A percentile compares a stretch with the other conserved stretches of the same genome.
Evolutionary conservation across 148 eudicot species (phyloP).

Genomic region (Rheum nobile): DNA sequence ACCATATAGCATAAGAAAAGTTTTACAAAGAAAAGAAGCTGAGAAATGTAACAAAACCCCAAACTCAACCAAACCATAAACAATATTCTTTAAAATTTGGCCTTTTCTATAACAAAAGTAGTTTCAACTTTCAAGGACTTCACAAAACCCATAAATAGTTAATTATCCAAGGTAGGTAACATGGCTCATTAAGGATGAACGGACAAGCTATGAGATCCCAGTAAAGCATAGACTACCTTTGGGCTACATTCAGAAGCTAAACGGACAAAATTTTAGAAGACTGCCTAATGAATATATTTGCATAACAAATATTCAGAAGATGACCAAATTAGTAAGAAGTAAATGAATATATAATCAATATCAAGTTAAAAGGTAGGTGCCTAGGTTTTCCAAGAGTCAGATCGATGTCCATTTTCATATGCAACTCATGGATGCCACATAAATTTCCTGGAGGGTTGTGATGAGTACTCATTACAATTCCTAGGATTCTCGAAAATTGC

Average conservation of each 20-base stretch:
- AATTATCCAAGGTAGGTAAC: neutral
- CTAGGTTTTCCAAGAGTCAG: too few species aligned
- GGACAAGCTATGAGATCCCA: neutral
- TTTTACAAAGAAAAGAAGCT: neutral
- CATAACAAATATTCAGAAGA: too few species aligned
- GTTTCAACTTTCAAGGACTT: neutral
- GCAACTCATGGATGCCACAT: too few species aligned
- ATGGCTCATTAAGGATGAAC: neutral
- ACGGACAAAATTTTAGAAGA: neutral
- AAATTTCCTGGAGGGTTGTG: too few species aligned
- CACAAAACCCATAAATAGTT: neutral
- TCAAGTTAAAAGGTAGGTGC: too few species aligned
- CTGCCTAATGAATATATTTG: neutral
- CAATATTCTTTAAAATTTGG: neutral
- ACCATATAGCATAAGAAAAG: neutral
- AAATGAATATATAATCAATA: too few species aligned
- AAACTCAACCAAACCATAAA: neutral
- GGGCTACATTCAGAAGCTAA: neutral
- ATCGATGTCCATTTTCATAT: too few species aligned
- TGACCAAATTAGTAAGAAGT: too few species aligned
- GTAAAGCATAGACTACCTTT: neutral
- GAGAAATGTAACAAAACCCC: neutral
- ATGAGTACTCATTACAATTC: too few species aligned
- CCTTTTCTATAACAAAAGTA: neutral
- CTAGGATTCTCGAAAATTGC: neutral